phyloP scores from a whole-genome alignment of 768 basidiomycete species.

The Boletus eberwhitei region DNA sequence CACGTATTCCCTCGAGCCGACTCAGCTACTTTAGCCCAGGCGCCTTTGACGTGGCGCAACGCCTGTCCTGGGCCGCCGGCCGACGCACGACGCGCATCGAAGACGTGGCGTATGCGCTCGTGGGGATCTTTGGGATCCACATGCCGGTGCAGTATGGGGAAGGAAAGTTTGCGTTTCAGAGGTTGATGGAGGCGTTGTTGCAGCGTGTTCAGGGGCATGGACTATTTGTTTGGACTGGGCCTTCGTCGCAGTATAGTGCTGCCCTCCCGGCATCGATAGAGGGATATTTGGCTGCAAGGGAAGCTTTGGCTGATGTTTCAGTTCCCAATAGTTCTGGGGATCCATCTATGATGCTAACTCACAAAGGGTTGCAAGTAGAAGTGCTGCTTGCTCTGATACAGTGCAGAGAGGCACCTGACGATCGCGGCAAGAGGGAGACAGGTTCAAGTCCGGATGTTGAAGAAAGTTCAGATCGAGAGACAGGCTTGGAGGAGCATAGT shows the following conservation, averaged over 20 bases:
- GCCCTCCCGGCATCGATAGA: conserved; percentile 6
- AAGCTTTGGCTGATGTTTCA: neutral
- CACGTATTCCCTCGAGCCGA: neutral
- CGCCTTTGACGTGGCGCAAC: neutral
- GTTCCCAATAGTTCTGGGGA: conserved; percentile 4
- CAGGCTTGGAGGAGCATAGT: neutral
- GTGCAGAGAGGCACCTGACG: conserved; percentile 3
- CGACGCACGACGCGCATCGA: conserved; percentile 23
- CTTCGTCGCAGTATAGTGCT: conserved; percentile 2
- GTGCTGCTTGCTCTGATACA: neutral
- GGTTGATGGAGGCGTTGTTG: conserved; percentile 11
- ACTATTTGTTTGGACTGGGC: conserved; percentile 7
- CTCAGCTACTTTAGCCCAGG: conserved; percentile 1
- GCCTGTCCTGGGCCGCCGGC: conserved; percentile 17
- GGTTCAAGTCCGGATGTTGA: neutral
- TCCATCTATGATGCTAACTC: conserved; percentile 4
- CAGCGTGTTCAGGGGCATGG: neutral
- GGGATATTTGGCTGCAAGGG: conserved; percentile 6
- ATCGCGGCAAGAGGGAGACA: neutral
- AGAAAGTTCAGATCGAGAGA: neutral
- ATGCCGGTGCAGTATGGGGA: conserved; percentile 25
- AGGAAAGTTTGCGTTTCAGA: conserved; percentile 21
- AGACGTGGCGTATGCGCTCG: conserved; percentile 25
- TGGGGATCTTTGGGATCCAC: conserved; percentile 20
- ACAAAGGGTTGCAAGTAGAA: conserved; percentile 8